These are phyloP conservation scores for Pythium phragmitis DNA, from an alignment of 352 stramenopile species.

Conservation along the genomic window DNA sequence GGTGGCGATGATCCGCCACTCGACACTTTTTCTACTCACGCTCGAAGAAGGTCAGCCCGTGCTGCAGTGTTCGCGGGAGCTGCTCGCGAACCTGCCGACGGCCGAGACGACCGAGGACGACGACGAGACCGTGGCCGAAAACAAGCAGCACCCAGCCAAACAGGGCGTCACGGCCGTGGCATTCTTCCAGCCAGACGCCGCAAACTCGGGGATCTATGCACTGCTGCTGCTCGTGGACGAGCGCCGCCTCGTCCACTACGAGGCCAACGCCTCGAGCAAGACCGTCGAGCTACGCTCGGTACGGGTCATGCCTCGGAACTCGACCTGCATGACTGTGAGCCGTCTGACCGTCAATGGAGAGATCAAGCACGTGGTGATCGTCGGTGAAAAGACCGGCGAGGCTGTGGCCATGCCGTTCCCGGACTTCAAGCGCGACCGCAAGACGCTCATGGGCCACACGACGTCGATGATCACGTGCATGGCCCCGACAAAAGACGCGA, in stretches of 20 bases:
- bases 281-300: conserved; percentile 43
- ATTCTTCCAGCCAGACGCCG: conserved; percentile 26
- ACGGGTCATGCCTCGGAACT: conserved; percentile 56
- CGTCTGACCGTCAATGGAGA: conserved; percentile 30
- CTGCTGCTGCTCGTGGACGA: conserved; percentile 69
- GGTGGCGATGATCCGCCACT: conserved; percentile 52
- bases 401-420: conserved; percentile 77
- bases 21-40: conserved; percentile 60
- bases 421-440: conserved; percentile 58
- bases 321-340: conserved; percentile 61
- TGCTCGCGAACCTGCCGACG: conserved; percentile 21
- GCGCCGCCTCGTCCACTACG: conserved; percentile 74
- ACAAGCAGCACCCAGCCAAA: conserved; percentile 27
- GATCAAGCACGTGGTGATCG: conserved; percentile 57
- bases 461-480: conserved; percentile 87
- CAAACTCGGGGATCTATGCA: conserved; percentile 35
- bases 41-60: conserved; percentile 9
- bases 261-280: conserved; percentile 43
- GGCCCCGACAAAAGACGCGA: conserved; percentile 48
- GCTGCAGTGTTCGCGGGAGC: conserved; percentile 24
- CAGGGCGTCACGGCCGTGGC: conserved; percentile 24
- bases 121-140: conserved; percentile 12
- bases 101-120: conserved; percentile 8
- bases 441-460: conserved; percentile 79
- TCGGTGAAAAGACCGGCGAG: conserved; percentile 83